Evolutionary conservation across 345 rosid species (phyloP), one percentile per base, ranked within the genome.

Genomic region (Abelmoschus esculentus): DNA sequence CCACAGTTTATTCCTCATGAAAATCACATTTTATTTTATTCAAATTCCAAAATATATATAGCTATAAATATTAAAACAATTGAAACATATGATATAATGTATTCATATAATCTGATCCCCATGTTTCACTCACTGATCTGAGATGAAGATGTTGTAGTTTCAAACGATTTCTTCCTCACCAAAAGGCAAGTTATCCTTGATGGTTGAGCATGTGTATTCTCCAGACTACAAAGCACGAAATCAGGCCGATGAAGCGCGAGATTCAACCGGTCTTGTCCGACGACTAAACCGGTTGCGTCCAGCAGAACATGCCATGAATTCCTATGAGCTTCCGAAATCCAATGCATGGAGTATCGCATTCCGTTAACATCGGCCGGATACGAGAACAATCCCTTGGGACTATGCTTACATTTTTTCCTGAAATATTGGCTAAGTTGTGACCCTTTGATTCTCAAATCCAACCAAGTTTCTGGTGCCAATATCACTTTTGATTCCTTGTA

Each of bases 271-370:
- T 84, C 83, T 68, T 84, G 82, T 7, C 84, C 86, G 1, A 76
- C 81, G 52, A 66, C 34, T 3, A 73, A 44, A 2, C 61, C 75
- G 15, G 90, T 81, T 6, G 83, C 87, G 26, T 86, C 93, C 2
- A 88, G 82, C 19, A 86, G 76, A 50, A 86, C 90, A 17, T 84
- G 90, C 93, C 89, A 88, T 7, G 93, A 86, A 57, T 84, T 86
- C 69, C 93, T 76, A 58, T 84, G 93, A 4, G 89, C 89, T 77
- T 88, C 93, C 0, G 90, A 88, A 50, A 86, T 83, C 93, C 93
- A 88, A 71, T 88, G 90, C 93, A 83, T 76, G 1, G 93, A 88
- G 54, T 79, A 78, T 19, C 81, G 76, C 14, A 75, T 78, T 59
- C 74, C 87, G 32, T 79, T 73, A 32, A 75, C 85, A 2, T 53